Evolutionary conservation across 768 basidiomycete species (phyloP).

Genomic region (Mycena crocata): DNA sequence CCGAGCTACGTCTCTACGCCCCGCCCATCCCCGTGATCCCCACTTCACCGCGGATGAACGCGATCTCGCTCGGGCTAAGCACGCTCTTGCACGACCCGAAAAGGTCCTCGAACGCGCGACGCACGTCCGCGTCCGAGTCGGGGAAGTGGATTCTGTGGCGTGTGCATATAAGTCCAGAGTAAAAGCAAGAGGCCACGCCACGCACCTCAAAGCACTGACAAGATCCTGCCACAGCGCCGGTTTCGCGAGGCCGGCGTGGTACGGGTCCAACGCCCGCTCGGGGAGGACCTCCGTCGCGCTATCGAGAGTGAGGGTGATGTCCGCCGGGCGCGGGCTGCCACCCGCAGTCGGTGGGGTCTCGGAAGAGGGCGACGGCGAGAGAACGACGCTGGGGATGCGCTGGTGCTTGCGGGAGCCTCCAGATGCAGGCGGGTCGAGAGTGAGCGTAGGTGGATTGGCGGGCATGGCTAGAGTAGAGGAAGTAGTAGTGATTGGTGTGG

Average conservation of each 20-base stretch:
- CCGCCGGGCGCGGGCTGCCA: slow-evolving; percentile 53
- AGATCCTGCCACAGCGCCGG: slow-evolving; percentile 86
- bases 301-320: slow-evolving; percentile 81
- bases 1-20: no score
- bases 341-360: slow-evolving; percentile 37
- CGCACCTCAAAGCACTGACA: slow-evolving; percentile 71
- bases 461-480: slow-evolving; percentile 32
- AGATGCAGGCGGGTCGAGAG: slow-evolving; percentile 40
- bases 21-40: no score
- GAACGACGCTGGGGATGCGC: slow-evolving; percentile 81
- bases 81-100: no score
- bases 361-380: slow-evolving; percentile 79
- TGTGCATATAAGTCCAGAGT: no score
- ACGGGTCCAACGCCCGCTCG: slow-evolving; percentile 63
- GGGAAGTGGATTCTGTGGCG: no score
- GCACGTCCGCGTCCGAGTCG: no score
- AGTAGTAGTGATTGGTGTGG: slow-evolving; percentile 37
- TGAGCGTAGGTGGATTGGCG: slow-evolving; percentile 34
- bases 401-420: slow-evolving; percentile 57
- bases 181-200: no score
- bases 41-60: no score
- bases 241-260: slow-evolving; percentile 73
- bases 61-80: no score
- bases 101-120: no score
- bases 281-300: slow-evolving; percentile 54